Conservation (phyloP, 1,139 yeast species). For the Blastobotrys arbuscula region DNA sequence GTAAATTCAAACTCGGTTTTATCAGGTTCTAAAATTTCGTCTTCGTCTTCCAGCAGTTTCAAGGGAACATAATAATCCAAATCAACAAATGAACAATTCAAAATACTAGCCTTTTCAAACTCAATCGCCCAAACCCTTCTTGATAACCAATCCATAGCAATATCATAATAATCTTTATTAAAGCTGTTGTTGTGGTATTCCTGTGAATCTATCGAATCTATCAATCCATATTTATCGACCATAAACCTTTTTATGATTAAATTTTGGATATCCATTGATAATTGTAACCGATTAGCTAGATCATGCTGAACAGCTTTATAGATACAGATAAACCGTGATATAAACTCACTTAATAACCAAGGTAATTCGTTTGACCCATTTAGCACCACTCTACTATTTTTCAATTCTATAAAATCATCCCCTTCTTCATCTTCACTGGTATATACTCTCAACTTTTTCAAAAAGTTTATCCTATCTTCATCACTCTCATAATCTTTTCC, state of each 20-base stretch:
- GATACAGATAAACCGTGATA: constrained; percentile 1
- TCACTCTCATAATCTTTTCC: background rate
- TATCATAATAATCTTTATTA: constrained; percentile 1
- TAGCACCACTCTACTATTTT: background rate
- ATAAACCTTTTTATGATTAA: background rate
- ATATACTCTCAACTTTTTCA: background rate
- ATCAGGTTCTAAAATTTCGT: too few relatives aligned
- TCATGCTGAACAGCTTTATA: background rate
- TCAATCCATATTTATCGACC: background rate
- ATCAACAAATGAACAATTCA: background rate
- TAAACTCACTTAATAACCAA: constrained; percentile 7
- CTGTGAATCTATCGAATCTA: background rate
- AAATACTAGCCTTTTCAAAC: constrained; percentile 2
- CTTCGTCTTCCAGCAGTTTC: too few relatives aligned
- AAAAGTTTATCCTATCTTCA: background rate
- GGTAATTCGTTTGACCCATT: background rate
- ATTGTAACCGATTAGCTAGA: background rate
- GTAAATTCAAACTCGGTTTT: too few relatives aligned
- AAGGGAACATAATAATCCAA: too few relatives aligned
- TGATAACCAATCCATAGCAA: constrained; percentile 4
- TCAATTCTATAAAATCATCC: background rate
- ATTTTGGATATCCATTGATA: background rate
- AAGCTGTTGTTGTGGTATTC: background rate
- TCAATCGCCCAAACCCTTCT: background rate
- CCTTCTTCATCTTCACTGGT: background rate